These are phyloP conservation scores for Hippophae rhamnoides DNA, from an alignment of 306 rosid genomes.

Conservation along the genomic window DNA sequence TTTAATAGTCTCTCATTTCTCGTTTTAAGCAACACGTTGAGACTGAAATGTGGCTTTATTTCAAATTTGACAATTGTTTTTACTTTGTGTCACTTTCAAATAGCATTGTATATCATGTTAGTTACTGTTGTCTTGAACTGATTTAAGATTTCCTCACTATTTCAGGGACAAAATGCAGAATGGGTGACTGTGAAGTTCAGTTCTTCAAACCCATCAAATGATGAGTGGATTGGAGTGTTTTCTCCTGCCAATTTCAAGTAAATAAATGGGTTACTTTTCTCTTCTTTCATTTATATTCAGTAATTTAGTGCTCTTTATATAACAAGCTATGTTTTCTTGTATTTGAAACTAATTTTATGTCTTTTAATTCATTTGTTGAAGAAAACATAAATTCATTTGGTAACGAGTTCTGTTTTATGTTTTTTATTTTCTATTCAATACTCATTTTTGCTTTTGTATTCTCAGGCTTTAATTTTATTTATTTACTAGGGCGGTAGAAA, in stretches of 20 bases:
- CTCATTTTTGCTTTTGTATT: no score
- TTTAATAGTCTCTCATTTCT: neutral
- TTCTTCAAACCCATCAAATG: conserved; percentile 51
- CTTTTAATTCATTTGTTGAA: no score
- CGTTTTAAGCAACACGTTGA: neutral
- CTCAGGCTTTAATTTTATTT: no score
- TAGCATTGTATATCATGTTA: no score
- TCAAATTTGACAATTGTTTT: neutral
- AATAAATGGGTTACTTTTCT: neutral
- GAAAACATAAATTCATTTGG: no score
- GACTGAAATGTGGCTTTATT: neutral
- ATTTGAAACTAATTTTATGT: no score
- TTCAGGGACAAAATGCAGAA: conserved; percentile 59
- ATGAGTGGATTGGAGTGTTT: conserved; percentile 90
- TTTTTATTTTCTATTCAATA: no score
- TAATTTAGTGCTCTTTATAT: neutral
- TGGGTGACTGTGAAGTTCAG: conserved; percentile 52
- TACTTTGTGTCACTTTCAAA: neutral
- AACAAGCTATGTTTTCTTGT: no score
- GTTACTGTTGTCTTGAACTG: neutral
- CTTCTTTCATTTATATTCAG: neutral
- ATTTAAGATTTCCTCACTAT: conserved; percentile 2
- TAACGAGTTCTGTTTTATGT: no score
- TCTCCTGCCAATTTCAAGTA: conserved; percentile 89
- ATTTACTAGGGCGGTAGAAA: no score